phyloP scores from a whole-genome alignment of 2,329 filamentous ascomycete species.

The Xylariaceae sp. region DNA sequence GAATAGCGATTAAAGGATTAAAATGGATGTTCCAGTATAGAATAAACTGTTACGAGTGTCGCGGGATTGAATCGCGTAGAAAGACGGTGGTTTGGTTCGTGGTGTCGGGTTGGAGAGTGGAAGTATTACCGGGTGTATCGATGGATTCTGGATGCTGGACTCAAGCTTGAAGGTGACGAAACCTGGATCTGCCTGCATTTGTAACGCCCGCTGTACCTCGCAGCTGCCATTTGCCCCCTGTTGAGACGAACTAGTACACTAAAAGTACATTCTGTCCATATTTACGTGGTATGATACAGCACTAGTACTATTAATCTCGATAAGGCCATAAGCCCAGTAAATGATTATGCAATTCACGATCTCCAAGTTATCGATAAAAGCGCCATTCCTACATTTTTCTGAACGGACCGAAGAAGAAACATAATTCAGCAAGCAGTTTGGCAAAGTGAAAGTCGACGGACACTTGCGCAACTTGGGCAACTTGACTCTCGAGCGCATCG shows the following conservation, averaged over 20 bases:
- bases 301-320: background rate
- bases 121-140: background rate
- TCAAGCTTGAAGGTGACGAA: constrained; percentile 18
- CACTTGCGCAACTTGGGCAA: background rate
- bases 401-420: background rate
- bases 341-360: background rate
- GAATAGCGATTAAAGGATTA: background rate
- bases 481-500: background rate
- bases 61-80: background rate
- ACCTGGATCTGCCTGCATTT: constrained; percentile 19
- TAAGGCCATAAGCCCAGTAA: background rate
- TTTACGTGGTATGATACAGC: background rate
- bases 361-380: background rate
- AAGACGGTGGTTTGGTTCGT: background rate
- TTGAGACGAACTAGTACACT: background rate
- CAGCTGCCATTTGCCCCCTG: background rate
- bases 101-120: background rate
- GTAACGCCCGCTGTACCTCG: background rate
- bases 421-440: background rate
- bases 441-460: background rate
- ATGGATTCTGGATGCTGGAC: background rate
- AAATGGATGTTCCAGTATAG: background rate
- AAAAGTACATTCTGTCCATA: background rate
- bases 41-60: background rate
- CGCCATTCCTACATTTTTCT: background rate